Evolutionary conservation across 2,329 filamentous ascomycete genomes (phyloP).

Genomic region (Diaporthe sp.): DNA sequence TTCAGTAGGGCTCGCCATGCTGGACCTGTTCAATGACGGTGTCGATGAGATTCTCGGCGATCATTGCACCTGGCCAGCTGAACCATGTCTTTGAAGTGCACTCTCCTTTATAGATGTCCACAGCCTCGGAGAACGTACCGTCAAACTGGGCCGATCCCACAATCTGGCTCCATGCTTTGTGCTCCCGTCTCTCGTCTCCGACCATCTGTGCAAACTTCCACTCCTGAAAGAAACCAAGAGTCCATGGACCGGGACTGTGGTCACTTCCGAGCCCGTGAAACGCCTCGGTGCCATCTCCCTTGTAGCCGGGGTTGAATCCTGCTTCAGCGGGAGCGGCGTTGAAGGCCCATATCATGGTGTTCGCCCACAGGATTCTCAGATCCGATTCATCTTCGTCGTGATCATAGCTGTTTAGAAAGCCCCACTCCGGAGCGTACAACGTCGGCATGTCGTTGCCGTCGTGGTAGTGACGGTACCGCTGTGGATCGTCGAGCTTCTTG

Average conservation of each 20-base stretch:
- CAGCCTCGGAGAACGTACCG: constrained; percentile 44
- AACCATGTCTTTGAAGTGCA: constrained; percentile 46
- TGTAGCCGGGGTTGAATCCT: constrained; percentile 37
- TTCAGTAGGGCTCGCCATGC: neutral
- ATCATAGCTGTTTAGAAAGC: constrained; percentile 12
- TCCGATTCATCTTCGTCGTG: neutral
- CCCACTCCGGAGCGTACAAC: constrained; percentile 43
- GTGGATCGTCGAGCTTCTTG: neutral
- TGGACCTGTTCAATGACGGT: constrained; percentile 12
- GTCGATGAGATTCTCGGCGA: constrained; percentile 37
- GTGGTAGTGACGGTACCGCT: constrained; percentile 38
- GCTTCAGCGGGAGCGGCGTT: constrained; percentile 33
- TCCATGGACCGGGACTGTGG: constrained; percentile 42
- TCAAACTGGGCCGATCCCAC: constrained; percentile 43
- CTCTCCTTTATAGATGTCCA: constrained; percentile 38
- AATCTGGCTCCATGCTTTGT: constrained; percentile 42
- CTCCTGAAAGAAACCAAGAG: constrained; percentile 45
- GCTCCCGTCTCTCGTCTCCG: neutral
- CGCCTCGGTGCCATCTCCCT: constrained; percentile 29
- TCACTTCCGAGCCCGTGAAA: constrained; percentile 44
- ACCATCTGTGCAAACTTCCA: constrained; percentile 40
- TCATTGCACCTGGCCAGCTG: constrained; percentile 45
- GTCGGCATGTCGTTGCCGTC: constrained; percentile 46
- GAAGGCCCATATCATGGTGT: constrained; percentile 43
- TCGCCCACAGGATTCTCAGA: constrained; percentile 34